phyloP scores from a whole-genome alignment of 257 asterid genomes.

The Asclepias syriaca region DNA sequence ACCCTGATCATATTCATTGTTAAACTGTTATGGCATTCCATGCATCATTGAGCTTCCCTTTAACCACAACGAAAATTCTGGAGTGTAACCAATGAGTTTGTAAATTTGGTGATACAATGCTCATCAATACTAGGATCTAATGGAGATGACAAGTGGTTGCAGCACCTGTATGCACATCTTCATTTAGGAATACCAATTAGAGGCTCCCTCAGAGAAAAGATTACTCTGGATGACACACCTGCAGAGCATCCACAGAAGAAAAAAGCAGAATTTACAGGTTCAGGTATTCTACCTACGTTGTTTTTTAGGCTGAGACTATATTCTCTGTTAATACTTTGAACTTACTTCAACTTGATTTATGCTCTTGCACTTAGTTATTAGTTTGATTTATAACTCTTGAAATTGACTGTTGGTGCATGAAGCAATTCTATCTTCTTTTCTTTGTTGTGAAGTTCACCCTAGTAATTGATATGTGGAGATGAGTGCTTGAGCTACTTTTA shows the following conservation, averaged over 20 bases:
- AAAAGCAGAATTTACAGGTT: neutral
- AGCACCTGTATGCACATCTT: neutral
- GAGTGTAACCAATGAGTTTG: neutral
- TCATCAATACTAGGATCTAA: neutral
- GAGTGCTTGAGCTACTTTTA: neutral
- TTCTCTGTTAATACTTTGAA: neutral
- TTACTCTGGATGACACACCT: neutral
- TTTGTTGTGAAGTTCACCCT: neutral
- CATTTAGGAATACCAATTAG: neutral
- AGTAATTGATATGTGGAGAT: neutral
- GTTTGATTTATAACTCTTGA: neutral
- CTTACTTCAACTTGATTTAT: neutral
- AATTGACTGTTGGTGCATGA: neutral
- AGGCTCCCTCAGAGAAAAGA: neutral
- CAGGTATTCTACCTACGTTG: neutral
- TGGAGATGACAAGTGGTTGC: neutral
- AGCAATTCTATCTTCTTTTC: neutral
- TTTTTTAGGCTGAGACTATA: no score
- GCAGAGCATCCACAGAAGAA: neutral
- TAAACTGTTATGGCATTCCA: neutral
- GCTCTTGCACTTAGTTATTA: neutral
- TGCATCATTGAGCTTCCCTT: neutral
- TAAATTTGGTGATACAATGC: neutral
- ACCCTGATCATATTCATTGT: neutral
- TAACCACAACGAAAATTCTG: neutral